Conservation (phyloP, 768 basidiomycete genomes). For the Guyanaporus albipodus region DNA sequence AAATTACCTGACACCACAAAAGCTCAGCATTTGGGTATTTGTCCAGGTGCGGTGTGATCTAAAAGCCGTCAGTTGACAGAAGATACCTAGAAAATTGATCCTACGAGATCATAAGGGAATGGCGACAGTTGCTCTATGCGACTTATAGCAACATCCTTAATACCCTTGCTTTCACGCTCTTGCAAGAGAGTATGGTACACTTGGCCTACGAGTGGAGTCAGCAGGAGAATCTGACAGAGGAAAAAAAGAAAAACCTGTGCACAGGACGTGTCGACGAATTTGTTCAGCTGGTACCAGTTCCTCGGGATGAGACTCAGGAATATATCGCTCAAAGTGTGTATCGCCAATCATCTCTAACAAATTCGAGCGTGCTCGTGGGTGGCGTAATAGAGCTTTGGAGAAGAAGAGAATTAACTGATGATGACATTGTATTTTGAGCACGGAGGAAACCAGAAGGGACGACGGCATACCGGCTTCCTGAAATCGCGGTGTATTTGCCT, state of each 20-base stretch:
- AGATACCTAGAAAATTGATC: conserved; percentile 21
- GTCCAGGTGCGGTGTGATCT: conserved; percentile 93
- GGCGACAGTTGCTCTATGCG: conserved; percentile 94
- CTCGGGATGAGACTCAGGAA: conserved; percentile 79
- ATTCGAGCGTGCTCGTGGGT: conserved; percentile 85
- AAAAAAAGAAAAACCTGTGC: conserved; percentile 50
- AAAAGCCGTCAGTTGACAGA: conserved; percentile 8
- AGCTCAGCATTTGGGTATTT: conserved; percentile 93
- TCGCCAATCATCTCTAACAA: conserved; percentile 88
- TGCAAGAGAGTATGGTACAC: conserved; percentile 88
- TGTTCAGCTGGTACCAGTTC: conserved; percentile 74
- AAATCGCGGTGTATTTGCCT: conserved; percentile 97
- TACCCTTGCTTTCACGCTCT: conserved; percentile 86
- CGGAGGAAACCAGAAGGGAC: neutral
- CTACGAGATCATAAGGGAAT: conserved; percentile 92
- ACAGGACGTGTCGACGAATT: conserved; percentile 89
- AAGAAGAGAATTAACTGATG: conserved; percentile 87
- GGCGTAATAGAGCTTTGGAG: conserved; percentile 93
- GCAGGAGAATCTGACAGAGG: neutral
- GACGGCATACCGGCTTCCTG: conserved; percentile 81
- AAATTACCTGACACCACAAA: conserved; percentile 79
- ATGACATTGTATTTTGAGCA: neutral
- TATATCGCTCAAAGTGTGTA: conserved; percentile 88
- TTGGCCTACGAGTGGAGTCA: conserved; percentile 55
- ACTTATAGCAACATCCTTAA: conserved; percentile 92